These are phyloP conservation scores for Chrysosporium keratinophilum DNA, from an alignment of 2,329 filamentous ascomycete genomes.

Conservation along the genomic window DNA sequence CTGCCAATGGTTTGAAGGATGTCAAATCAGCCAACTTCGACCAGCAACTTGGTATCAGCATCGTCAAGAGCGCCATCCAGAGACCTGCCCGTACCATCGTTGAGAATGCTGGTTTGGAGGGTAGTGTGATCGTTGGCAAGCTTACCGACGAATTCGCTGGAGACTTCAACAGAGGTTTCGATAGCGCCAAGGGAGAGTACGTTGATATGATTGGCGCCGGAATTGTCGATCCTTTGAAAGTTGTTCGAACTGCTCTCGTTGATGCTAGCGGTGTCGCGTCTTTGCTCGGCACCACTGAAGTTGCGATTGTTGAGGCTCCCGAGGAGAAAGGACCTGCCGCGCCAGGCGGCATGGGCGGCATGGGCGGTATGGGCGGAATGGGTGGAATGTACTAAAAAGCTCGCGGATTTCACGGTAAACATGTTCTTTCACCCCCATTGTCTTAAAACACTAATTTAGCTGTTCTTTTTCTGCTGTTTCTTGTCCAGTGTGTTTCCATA, in stretches of 20 bases:
- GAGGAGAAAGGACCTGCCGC: constrained; percentile 65
- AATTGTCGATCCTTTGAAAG: constrained; percentile 99
- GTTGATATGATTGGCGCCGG: constrained; percentile 95
- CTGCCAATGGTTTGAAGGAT: constrained; percentile 70
- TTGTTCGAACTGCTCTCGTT: constrained; percentile 88
- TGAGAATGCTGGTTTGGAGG: constrained; percentile 94
- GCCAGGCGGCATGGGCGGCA: constrained; percentile 48
- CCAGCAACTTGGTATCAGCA: constrained; percentile 95
- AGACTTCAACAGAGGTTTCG: constrained; percentile 98
- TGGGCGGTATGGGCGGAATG: constrained; percentile 56
- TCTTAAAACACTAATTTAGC: constrained; percentile 12
- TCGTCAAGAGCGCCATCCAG: constrained; percentile 96
- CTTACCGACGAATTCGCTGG: constrained; percentile 81
- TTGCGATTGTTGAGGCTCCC: constrained; percentile 89
- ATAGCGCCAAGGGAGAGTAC: constrained; percentile 94
- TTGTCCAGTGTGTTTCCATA: constrained; percentile 9
- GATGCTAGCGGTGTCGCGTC: constrained; percentile 95
- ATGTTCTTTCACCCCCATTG: constrained; percentile 12
- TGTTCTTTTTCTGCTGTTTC: neutral
- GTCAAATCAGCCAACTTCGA: constrained; percentile 94
- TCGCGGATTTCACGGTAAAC: constrained; percentile 8
- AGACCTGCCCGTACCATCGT: constrained; percentile 89
- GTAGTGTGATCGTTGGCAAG: constrained; percentile 94
- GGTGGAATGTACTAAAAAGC: constrained; percentile 51
- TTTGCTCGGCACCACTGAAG: constrained; percentile 93